Percentiles rank a stretch among this genome's conserved stretches.
These are phyloP conservation scores for Sophora flavescens DNA, from an alignment of 306 rosid species.

Conservation along the genomic window DNA sequence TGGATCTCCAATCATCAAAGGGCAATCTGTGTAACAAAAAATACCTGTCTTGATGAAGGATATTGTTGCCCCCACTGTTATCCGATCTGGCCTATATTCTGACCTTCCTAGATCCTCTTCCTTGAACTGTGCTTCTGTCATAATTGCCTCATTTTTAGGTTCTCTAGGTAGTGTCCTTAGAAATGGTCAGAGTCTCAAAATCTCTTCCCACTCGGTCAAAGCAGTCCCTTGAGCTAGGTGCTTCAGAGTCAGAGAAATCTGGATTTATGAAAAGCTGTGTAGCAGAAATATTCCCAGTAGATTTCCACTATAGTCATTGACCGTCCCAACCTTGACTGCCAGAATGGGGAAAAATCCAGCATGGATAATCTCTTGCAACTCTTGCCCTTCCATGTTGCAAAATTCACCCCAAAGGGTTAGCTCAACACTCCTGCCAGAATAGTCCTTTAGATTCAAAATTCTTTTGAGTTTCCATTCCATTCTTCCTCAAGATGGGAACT, in stretches of 20 bases:
- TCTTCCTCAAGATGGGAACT: no score
- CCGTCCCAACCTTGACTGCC: conserved; percentile 94
- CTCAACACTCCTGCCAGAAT: conserved; percentile 84
- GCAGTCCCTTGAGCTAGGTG: conserved; percentile 75
- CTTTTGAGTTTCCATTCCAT: no score
- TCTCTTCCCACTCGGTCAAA: no score
- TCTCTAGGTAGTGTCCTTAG: conserved; percentile 78
- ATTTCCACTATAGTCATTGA: conserved; percentile 91
- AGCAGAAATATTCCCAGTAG: conserved; percentile 85
- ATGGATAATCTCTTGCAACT: conserved; percentile 76
- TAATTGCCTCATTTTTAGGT: conserved; percentile 79
- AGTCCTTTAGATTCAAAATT: conserved; percentile 84
- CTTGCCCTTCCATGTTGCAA: conserved; percentile 95
- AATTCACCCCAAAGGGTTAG: conserved; percentile 96
- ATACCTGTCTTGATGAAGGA: no score
- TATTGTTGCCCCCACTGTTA: conserved; percentile 81
- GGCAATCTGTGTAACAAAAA: conserved; percentile 98
- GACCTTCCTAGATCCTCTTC: conserved; percentile 95
- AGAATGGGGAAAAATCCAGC: conserved; percentile 72
- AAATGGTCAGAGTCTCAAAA: conserved; percentile 71
- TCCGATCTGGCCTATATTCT: conserved; percentile 95
- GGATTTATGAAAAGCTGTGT: conserved; percentile 92
- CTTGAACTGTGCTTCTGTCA: conserved; percentile 87
- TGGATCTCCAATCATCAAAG: conserved; percentile 92
- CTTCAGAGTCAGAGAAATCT: no score